Evolutionary conservation across 768 basidiomycete species (phyloP), one percentile per base, ranked within the genome.

Genomic region (Hericium alpestre): DNA sequence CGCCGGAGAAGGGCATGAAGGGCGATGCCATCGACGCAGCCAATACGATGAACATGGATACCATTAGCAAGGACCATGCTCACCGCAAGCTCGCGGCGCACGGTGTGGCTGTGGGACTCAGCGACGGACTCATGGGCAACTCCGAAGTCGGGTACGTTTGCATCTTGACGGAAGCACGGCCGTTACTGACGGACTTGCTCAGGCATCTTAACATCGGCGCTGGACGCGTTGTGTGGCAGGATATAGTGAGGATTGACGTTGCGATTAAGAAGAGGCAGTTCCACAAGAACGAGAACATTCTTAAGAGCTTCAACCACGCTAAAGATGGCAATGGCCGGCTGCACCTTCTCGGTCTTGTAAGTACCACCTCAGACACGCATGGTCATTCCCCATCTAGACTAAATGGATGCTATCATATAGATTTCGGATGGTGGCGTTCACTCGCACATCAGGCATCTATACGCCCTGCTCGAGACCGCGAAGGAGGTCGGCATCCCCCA

Each of bases 401-500:
- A 53, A 55, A 40, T 23, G 23, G 41, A 25, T n/a, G 38, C 40
- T 46, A 18, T 12, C 3, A 3, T 15, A 13, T 63, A 93, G 90
- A 76, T 93, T 54, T 96, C 93, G 13, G 93, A 97, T 62, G 93
- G 93, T 32, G 93, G 93, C 64, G 93, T 96, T n/a, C 94, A 95
- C 74, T 95, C 94, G 1, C 93, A 95, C 71, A 95, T 91, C 68
- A 80, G 70, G 53, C 93, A 96, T 69, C 80, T 97, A 39, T 91
- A 84, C 65, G 93, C 93, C 1, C 81, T 97, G 11, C 82, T 97
- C 63, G 89, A 92, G 69, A 86, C 86, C 5, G 94, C 93, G 22
- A 94, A 95, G 67, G 85, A 90, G 66, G 71, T 81, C 54, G 86
- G 83, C 46, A 86, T 95, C 39, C 89, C 90, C 2, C 78, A 95